Base-by-base conservation (phyloP, 2,329 filamentous ascomycete genomes). In the Dryadomyces quercivorus region DNA sequence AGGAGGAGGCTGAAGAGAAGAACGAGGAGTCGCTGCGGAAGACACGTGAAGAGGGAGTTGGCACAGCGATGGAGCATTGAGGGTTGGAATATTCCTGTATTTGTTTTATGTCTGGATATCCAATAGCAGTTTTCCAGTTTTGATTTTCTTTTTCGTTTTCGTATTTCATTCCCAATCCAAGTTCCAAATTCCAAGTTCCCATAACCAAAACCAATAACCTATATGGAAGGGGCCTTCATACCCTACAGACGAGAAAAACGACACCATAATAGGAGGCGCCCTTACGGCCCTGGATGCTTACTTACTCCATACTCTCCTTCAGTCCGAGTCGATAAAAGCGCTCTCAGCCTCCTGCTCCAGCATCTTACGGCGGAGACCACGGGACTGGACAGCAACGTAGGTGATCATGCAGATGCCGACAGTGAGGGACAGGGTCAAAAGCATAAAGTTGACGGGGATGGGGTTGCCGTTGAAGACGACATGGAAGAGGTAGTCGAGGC, bases 401-500 rank as follows among this genome's bases (percentile, higher is more conserved):
- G 64, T 68, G 12, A 92, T 83, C 8, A 95, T 71, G 7, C 70
- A 70, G 1, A 75, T 56, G 0, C 91, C 90, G 1, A 92, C 75
- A 0, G 77, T 64, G 9, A 86, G 65, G 0, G 84, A 87, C 0
- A 80, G 55, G 0, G 69, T 63, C 50, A 92, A 68, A 20, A 95
- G 67, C 0, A 85, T 74, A 2, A 86, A 52, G 65, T 95, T 93
- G 13, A 94, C 84, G 0, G 88, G 88, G 0, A 88, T 71, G 0
- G 90, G 90, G 65, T 94, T 75, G 5, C 83, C 81, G 21, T 73
- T 62, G 63, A 92, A 95, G 0, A 76, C 75, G 55, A 80, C 74
- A 63, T 94, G 87, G 44, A 90, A 89, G 40, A 92, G 66, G 22
- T 84, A 80, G 66, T 95, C 90, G 38, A 95, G 74, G 0, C 80